phyloP scores from a whole-genome alignment of 169 alveolate genomes.

The Eimeria tenella region DNA sequence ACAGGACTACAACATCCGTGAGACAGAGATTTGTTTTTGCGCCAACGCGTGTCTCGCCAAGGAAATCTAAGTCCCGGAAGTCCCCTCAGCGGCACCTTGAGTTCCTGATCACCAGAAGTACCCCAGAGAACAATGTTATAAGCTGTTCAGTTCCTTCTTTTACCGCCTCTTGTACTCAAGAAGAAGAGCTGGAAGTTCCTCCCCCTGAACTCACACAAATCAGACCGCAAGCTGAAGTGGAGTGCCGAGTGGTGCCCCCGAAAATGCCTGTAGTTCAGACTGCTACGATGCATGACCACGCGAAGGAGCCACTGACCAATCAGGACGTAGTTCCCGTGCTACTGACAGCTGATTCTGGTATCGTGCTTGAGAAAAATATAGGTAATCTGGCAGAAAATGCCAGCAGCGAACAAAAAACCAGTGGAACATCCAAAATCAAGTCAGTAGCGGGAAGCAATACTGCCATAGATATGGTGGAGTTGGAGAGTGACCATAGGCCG shows the following conservation, averaged over 20 bases:
- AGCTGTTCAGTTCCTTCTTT: neutral
- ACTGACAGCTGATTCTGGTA: too few species aligned
- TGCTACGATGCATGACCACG: neutral
- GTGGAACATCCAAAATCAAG: too few species aligned
- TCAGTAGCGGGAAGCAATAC: too few species aligned
- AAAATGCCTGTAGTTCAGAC: neutral
- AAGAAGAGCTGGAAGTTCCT: neutral
- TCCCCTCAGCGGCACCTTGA: conserved; percentile 26
- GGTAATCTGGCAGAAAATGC: too few species aligned
- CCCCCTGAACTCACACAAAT: neutral
- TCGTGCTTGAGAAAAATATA: too few species aligned
- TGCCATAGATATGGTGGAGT: too few species aligned
- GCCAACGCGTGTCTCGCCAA: neutral
- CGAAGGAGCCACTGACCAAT: too few species aligned
- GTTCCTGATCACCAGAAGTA: neutral
- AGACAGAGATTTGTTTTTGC: neutral
- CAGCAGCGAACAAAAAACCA: too few species aligned
- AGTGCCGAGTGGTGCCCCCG: neutral
- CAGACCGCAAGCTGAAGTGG: neutral
- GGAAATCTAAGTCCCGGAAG: neutral
- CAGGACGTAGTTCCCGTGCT: too few species aligned
- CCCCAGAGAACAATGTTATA: neutral
- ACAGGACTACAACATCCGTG: neutral
- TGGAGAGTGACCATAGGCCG: too few species aligned
- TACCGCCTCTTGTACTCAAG: neutral